These are phyloP conservation scores for Luffa aegyptiaca DNA, from an alignment of 306 rosid genomes.

Conservation along the genomic window DNA sequence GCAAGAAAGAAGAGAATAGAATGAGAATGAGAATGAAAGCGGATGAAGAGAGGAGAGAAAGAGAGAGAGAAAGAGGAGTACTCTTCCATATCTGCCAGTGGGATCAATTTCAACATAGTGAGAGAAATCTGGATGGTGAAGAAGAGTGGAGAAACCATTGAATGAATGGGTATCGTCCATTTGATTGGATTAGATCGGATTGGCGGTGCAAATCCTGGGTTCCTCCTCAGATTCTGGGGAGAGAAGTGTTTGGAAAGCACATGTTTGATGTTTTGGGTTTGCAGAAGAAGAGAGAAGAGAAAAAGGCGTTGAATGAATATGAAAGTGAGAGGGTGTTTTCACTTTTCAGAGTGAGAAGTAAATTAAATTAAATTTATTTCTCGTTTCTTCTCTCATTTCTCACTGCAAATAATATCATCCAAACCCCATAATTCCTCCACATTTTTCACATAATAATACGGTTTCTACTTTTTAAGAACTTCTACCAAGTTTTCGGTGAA, in stretches of 20 bases:
- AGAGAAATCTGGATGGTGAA: slow-evolving; percentile 25
- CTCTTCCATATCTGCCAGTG: slow-evolving; percentile 96
- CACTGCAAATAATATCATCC: background rate
- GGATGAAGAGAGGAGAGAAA: background rate
- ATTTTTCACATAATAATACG: background rate
- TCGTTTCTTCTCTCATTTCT: background rate
- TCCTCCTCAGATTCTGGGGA: slow-evolving; percentile 3
- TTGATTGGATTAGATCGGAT: background rate
- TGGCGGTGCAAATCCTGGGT: background rate
- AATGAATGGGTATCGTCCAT: background rate
- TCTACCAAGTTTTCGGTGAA: background rate
- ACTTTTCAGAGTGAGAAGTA: background rate
- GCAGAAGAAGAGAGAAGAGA: background rate
- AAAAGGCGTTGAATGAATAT: background rate
- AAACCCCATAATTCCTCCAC: background rate
- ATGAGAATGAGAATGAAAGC: slow-evolving; percentile 8
- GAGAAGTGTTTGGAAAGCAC: background rate
- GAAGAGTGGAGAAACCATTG: background rate
- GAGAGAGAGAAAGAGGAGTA: slow-evolving; percentile 13
- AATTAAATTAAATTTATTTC: background rate
- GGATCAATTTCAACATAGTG: slow-evolving; percentile 91
- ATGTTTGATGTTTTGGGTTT: background rate
- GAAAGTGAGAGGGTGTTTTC: too few relatives aligned
- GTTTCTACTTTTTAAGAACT: background rate
- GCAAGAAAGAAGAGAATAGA: slow-evolving; percentile 15